phyloP scores from a whole-genome alignment of 169 alveolate genomes.

The Blepharisma undulans region DNA sequence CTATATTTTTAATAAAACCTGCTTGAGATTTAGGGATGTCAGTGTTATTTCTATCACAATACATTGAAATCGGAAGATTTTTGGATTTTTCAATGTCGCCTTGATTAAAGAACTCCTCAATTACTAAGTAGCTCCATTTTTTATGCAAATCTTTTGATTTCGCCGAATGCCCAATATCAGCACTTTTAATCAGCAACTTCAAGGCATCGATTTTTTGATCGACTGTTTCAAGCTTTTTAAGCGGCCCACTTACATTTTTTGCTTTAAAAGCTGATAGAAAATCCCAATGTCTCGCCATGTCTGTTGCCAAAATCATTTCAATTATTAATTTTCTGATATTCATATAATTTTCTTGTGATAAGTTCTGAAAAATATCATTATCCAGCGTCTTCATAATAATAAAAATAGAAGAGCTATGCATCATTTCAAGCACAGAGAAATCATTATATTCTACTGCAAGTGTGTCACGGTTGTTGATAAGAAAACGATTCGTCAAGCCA shows the following conservation, averaged over 20 bases:
- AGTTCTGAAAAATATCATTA: constrained; percentile 62
- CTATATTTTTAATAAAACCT: constrained; percentile 53
- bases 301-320: constrained; percentile 92
- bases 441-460: constrained; percentile 80
- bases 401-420: constrained; percentile 76
- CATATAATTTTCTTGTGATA: constrained; percentile 57
- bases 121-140: constrained; percentile 89
- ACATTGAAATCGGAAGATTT: constrained; percentile 47
- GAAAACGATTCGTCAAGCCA: constrained; percentile 77
- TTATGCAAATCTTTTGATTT: constrained; percentile 88
- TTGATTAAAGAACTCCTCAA: constrained; percentile 91
- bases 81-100: constrained; percentile 71
- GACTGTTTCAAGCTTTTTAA: constrained; percentile 45
- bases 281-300: constrained; percentile 91
- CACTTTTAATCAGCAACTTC: constrained; percentile 84
- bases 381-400: constrained; percentile 25
- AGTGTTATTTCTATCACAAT: constrained; percentile 57
- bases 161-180: constrained; percentile 93
- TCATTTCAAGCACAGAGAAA: constrained; percentile 72
- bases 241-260: constrained; percentile 57
- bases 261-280: constrained; percentile 83
- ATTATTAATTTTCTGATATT: constrained; percentile 84
- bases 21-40: constrained; percentile 55
- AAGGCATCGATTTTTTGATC: constrained; percentile 85
- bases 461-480: constrained; percentile 64